Evolutionary conservation across 1,139 yeast genomes (phyloP).

Genomic region (Sugiyamaella xylanicola): DNA sequence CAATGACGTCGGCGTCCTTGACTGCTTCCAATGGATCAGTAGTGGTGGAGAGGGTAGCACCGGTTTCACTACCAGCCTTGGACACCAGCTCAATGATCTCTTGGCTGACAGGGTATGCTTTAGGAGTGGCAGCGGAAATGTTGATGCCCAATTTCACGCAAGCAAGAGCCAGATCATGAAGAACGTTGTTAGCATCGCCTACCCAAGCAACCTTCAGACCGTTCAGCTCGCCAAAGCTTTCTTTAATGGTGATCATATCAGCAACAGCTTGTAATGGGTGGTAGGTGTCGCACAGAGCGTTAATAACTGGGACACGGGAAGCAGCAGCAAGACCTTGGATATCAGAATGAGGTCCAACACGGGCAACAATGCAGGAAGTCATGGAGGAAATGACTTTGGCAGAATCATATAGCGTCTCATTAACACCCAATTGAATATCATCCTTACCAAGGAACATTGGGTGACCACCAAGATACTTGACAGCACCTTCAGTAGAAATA

Average conservation of each 20-base stretch:
- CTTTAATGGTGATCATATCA: slow-evolving; percentile 83
- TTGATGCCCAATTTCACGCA: slow-evolving; percentile 81
- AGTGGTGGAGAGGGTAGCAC: slow-evolving; percentile 61
- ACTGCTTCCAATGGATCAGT: slow-evolving; percentile 77
- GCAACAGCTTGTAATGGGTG: slow-evolving; percentile 97
- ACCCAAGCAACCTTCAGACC: slow-evolving; percentile 90
- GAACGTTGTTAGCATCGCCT: slow-evolving; percentile 94
- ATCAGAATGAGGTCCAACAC: slow-evolving; percentile 84
- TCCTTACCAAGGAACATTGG: slow-evolving; percentile 97
- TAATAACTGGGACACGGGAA: slow-evolving; percentile 87
- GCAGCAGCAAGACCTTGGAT: slow-evolving; percentile 66
- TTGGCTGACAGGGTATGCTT: slow-evolving; percentile 63
- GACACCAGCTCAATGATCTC: slow-evolving; percentile 60
- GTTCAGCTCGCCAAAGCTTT: slow-evolving; percentile 59
- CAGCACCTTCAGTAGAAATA: slow-evolving; percentile 93
- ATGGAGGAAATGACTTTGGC: slow-evolving; percentile 87
- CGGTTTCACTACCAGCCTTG: slow-evolving; percentile 54
- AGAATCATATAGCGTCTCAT: slow-evolving; percentile 87
- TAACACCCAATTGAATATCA: slow-evolving; percentile 93
- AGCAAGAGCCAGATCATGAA: slow-evolving; percentile 92
- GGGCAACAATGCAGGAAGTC: slow-evolving; percentile 95
- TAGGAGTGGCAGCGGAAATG: slow-evolving; percentile 83
- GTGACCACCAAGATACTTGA: slow-evolving; percentile 88
- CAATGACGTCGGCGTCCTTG: slow-evolving; percentile 72
- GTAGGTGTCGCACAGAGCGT: slow-evolving; percentile 87